Evolutionary conservation across 78 protist genomes (phyloP), one percentile per base, ranked within the genome.

Genomic region (Trichosphaerium sp.): DNA sequence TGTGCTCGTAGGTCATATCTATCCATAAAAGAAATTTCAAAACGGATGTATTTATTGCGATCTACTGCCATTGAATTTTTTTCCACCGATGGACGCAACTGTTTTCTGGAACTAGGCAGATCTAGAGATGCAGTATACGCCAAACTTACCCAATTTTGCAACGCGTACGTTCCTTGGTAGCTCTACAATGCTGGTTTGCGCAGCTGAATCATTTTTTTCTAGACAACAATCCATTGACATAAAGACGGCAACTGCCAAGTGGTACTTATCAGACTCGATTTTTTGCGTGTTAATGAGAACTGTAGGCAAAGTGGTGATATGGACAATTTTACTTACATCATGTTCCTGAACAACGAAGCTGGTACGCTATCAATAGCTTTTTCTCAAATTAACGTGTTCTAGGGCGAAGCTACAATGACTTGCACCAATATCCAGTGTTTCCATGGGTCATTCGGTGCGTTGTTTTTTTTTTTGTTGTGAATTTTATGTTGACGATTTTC

Each of bases 371-470:
- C 52, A 40, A 43, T 29, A 61, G 11, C 32, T 26, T 29, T 61
- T 43, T 11, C 25, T 6, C 7, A n/a, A n/a, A n/a, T n/a, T n/a
- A n/a, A n/a, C n/a, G n/a, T n/a, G n/a, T n/a, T n/a, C n/a, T n/a
- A n/a, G 88, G 89, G 14, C 74, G 94, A 25, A 60, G 89, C 0
- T 71, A 44, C 75, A 78, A 80, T 48, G 99, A 95, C 79, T 80
- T 95, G 37, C 69, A 88, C 12, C 96, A 93, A 51, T 93, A 95
- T 47, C 95, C 96, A 0, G 94, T 94, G 23, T 79, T 94, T 56
- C 98, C 98, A 1, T 92, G 96, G 96, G 81, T 91, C 12, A 34
- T 93, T 14, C 12, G n/a, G n/a, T n/a, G n/a, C n/a, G n/a, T n/a
- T n/a, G n/a, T n/a, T n/a, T n/a, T n/a, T n/a, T n/a, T n/a, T n/a